These are phyloP conservation scores for Phellopilus nigrolimitatus DNA, from an alignment of 1,284 basidiomycete genomes.

Conservation along the genomic window DNA sequence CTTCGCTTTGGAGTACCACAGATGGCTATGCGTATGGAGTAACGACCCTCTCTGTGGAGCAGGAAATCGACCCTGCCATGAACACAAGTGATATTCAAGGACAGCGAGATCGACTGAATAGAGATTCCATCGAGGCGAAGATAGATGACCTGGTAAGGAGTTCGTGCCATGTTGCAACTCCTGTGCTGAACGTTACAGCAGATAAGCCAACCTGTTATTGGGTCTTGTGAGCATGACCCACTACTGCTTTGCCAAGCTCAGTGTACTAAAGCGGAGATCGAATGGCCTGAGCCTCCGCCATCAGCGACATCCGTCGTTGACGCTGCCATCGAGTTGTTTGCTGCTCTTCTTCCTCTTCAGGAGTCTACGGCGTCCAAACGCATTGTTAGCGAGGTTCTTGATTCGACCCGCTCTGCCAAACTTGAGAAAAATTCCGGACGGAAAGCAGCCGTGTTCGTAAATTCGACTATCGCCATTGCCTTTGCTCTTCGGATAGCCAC, in stretches of 20 bases:
- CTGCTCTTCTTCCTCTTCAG: slow-evolving; percentile 76
- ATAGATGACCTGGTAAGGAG: slow-evolving; percentile 67
- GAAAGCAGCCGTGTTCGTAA: slow-evolving; percentile 83
- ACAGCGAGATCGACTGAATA: slow-evolving; percentile 60
- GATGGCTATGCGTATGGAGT: slow-evolving; percentile 95
- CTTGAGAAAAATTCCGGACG: slow-evolving; percentile 87
- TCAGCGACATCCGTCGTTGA: slow-evolving; percentile 84
- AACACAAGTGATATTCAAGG: slow-evolving; percentile 31
- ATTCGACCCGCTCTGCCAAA: slow-evolving; percentile 69
- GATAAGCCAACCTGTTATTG: slow-evolving; percentile 77
- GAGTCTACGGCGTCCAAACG: slow-evolving; percentile 65
- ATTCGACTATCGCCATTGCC: slow-evolving; percentile 77
- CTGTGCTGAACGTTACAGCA: slow-evolving; percentile 28
- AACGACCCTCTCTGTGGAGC: slow-evolving; percentile 59
- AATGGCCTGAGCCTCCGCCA: slow-evolving; percentile 62
- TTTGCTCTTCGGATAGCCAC: slow-evolving; percentile 68
- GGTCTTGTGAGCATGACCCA: slow-evolving; percentile 85
- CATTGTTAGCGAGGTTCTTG: slow-evolving; percentile 67
- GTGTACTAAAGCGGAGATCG: slow-evolving; percentile 39
- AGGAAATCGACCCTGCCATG: slow-evolving; percentile 36
- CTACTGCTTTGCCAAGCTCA: slow-evolving; percentile 64
- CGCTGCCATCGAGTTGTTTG: slow-evolving; percentile 84
- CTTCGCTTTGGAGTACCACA: slow-evolving; percentile 78
- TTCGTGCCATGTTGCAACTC: slow-evolving; percentile 1
- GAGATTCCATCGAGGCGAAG: slow-evolving; percentile 73